A percentile compares a stretch with the other conserved stretches of the same genome.
These are phyloP conservation scores for Penicillium chermesinum DNA, from an alignment of 495 filamentous ascomycete species.

Conservation along the genomic window DNA sequence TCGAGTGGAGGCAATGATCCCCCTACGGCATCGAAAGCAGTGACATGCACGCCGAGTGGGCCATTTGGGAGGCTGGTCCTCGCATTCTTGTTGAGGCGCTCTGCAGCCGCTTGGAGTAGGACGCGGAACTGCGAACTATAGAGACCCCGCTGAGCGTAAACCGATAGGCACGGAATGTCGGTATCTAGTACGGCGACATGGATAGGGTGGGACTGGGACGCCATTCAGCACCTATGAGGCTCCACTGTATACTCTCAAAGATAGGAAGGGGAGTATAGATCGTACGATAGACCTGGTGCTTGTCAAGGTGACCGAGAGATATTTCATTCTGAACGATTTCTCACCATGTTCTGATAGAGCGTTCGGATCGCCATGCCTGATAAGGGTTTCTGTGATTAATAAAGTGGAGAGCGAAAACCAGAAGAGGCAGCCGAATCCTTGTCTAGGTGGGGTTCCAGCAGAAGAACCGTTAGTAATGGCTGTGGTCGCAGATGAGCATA, in stretches of 20 bases:
- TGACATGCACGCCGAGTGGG: slow-evolving; percentile 25
- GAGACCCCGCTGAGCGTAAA: slow-evolving; percentile 22
- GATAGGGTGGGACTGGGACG: slow-evolving; percentile 17
- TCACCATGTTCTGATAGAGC: too few relatives aligned
- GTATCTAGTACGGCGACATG: slow-evolving; percentile 41
- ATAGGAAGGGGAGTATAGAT: background rate
- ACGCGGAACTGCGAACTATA: slow-evolving; percentile 26
- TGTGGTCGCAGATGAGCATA: too few relatives aligned
- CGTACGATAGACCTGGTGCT: too few relatives aligned
- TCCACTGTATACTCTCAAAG: background rate
- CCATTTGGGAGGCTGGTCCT: slow-evolving; percentile 7
- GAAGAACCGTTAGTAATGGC: background rate
- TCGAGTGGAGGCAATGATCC: slow-evolving; percentile 27
- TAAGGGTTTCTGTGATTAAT: slow-evolving; percentile 18
- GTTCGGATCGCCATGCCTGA: slow-evolving; percentile 17
- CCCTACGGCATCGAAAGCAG: slow-evolving; percentile 37
- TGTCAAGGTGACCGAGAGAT: too few relatives aligned
- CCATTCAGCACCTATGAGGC: slow-evolving; percentile 7
- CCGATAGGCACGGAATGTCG: slow-evolving; percentile 8
- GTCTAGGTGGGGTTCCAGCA: background rate
- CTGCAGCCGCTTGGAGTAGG: slow-evolving; percentile 21
- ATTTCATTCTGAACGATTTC: too few relatives aligned
- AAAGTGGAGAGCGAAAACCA: slow-evolving; percentile 9
- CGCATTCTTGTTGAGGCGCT: slow-evolving; percentile 16
- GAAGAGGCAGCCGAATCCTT: slow-evolving; percentile 17